Evolutionary conservation across 306 rosid species (phyloP), one percentile per base, ranked within the genome.

Genomic region (Castanea mollissima): DNA sequence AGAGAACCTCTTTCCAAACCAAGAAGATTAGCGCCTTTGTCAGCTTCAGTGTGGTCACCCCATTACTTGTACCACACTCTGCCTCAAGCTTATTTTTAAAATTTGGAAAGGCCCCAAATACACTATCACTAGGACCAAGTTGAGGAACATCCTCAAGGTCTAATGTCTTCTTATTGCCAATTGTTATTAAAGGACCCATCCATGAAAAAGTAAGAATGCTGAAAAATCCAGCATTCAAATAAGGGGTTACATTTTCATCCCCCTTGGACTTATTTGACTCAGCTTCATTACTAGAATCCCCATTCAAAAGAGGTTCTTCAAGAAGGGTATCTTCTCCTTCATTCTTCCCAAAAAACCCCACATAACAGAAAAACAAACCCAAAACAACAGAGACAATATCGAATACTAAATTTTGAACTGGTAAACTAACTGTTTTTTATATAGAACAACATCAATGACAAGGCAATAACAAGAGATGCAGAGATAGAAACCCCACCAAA

Each of bases 131-230:
- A 38, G 70, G 71, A n/a, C 69, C 82, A 78, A 88, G 89, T 79
- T 88, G 84, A 75, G 91, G 91, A 83, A 88, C 86, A 78, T 88
- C 91, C 76, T 83, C 91, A 80, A 88, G 85, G 77, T 88, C 86
- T 34, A 88, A 80, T 19, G 87, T 71, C 87, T 80, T 88, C 79
- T 78, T 85, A 41, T 80, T 74, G 54, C 91, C 91, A 69, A 16
- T 7, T 1, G 84, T 78, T 69, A 88, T 80, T 21, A 88, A 77
- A 69, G 84, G 80, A 67, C 89, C 83, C 77, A 88, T 85, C 91
- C 91, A 88, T 34, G 88, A 71, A 64, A 88, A 83, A 15, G 87
- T 77, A 56, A 88, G 87, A 21, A 78, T 32, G 56, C 89, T 85
- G 74, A 85, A 80, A 78, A 85, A 78, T 34, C 89, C 89, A 62